Evolutionary conservation across 1,284 basidiomycete species (phyloP).

Genomic region (Fomitopsis betulina): DNA sequence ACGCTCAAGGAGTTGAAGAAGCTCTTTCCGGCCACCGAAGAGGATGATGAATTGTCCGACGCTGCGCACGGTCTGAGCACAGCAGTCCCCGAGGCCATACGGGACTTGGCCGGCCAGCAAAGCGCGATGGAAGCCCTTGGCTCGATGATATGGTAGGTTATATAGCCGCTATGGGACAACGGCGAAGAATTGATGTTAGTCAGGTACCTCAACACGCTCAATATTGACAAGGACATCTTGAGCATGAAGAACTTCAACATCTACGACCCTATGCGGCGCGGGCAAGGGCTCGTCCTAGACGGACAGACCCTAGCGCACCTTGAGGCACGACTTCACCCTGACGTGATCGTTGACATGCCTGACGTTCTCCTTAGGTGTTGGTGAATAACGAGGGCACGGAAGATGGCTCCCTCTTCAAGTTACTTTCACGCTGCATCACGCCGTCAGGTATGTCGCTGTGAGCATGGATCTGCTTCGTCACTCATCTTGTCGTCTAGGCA

Average conservation of each 20-base stretch:
- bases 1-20: conserved; percentile 68
- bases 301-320: conserved; percentile 93
- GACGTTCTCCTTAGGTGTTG: conserved; percentile 46
- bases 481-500: conserved; percentile 47
- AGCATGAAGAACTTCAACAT: conserved; percentile 95
- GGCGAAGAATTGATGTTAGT: background rate
- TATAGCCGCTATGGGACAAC: background rate
- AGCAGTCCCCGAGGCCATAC: conserved; percentile 71
- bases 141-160: conserved; percentile 76
- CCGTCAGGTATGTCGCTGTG: conserved; percentile 68
- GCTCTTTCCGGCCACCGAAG: conserved; percentile 53
- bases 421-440: conserved; percentile 83
- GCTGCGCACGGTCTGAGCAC: conserved; percentile 35
- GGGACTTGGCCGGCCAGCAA: conserved; percentile 61
- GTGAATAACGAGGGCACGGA: conserved; percentile 89
- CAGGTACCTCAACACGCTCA: conserved; percentile 86
- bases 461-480: background rate
- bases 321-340: conserved; percentile 49
- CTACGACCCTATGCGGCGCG: conserved; percentile 90
- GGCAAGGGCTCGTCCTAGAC: conserved; percentile 81
- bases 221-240: conserved; percentile 90
- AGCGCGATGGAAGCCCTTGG: conserved; percentile 82
- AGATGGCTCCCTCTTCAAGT: conserved; percentile 81
- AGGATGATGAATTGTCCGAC: conserved; percentile 44
- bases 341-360: background rate